Conservation (phyloP, 1,284 basidiomycete species). For the Ustilago nuda region DNA sequence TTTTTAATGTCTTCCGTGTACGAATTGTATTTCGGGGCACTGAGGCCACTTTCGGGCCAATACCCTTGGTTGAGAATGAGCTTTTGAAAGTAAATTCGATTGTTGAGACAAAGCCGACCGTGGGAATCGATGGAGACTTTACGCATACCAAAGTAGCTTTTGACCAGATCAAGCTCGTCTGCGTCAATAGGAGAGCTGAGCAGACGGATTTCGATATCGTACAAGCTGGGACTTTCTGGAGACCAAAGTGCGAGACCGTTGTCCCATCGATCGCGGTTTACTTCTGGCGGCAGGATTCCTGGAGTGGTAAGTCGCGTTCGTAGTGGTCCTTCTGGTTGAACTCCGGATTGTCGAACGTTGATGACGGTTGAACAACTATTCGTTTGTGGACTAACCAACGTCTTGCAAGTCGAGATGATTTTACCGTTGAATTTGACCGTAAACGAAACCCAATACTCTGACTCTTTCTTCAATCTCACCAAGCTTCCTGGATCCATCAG, state of each 20-base stretch:
- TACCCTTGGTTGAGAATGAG: slow-evolving; percentile 57
- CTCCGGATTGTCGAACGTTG: slow-evolving; percentile 26
- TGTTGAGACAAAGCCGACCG: slow-evolving; percentile 54
- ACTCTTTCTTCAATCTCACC: neutral
- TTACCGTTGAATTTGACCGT: slow-evolving; percentile 13
- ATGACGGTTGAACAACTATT: slow-evolving; percentile 20
- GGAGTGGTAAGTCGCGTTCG: slow-evolving; percentile 20
- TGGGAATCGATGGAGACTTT: slow-evolving; percentile 49
- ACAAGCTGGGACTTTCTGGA: slow-evolving; percentile 49
- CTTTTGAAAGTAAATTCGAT: slow-evolving; percentile 49
- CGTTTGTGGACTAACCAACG: slow-evolving; percentile 22
- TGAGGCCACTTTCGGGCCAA: slow-evolving; percentile 45
- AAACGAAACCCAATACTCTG: slow-evolving; percentile 10
- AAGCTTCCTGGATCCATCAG: neutral
- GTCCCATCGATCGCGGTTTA: slow-evolving; percentile 49
- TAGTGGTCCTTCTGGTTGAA: slow-evolving; percentile 18
- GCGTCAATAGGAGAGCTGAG: neutral
- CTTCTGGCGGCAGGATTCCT: slow-evolving; percentile 28
- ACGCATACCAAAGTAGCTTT: slow-evolving; percentile 57
- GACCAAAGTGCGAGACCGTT: slow-evolving; percentile 52
- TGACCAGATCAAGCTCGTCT: slow-evolving; percentile 17
- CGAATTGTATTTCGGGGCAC: slow-evolving; percentile 22
- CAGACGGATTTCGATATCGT: slow-evolving; percentile 34
- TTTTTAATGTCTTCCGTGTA: slow-evolving; percentile 37
- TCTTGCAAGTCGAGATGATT: slow-evolving; percentile 6